Conservation (phyloP, 257 asterid genomes). For the Euphrasia confusa region DNA sequence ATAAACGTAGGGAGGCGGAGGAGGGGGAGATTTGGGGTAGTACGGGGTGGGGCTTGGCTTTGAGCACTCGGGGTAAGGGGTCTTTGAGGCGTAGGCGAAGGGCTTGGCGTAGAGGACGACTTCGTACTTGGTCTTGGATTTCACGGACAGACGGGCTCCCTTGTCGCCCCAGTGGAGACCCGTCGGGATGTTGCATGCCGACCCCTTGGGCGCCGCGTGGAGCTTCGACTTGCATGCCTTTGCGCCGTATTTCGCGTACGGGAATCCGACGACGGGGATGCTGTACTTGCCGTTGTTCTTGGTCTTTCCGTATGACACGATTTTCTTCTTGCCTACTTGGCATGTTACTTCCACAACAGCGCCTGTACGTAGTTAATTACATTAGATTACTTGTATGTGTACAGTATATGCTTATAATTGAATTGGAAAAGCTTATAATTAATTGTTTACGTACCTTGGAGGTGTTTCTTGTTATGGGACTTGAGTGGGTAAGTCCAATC, state of each 20-base stretch:
- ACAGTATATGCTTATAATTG: no score
- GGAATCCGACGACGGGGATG: conserved; percentile 44
- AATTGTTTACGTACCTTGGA: conserved; percentile 43
- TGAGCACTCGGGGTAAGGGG: conserved; percentile 42
- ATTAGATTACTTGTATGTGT: background rate
- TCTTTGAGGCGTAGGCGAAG: conserved; percentile 69
- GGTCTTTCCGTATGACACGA: conserved; percentile 60
- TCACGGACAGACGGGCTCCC: conserved; percentile 55
- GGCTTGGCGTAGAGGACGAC: conserved; percentile 63
- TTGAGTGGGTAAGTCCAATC: conserved; percentile 52
- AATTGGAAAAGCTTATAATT: no score
- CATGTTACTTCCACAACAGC: conserved; percentile 77
- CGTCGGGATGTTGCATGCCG: conserved; percentile 55
- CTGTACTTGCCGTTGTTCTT: conserved; percentile 66
- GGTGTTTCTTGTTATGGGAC: conserved; percentile 70
- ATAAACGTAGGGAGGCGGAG: conserved; percentile 31
- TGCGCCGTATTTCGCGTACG: conserved; percentile 57
- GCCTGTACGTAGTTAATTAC: conserved; percentile 31
- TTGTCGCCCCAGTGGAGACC: conserved; percentile 47
- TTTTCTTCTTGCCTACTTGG: conserved; percentile 45
- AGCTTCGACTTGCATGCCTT: conserved; percentile 68
- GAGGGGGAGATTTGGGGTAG: conserved; percentile 58
- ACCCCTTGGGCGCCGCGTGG: conserved; percentile 56
- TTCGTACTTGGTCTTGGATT: conserved; percentile 53
- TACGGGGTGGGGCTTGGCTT: conserved; percentile 52